Evolutionary conservation across 345 rosid species (phyloP), one percentile per base, ranked within the genome.

Genomic region (Hirschfeldia incana): DNA sequence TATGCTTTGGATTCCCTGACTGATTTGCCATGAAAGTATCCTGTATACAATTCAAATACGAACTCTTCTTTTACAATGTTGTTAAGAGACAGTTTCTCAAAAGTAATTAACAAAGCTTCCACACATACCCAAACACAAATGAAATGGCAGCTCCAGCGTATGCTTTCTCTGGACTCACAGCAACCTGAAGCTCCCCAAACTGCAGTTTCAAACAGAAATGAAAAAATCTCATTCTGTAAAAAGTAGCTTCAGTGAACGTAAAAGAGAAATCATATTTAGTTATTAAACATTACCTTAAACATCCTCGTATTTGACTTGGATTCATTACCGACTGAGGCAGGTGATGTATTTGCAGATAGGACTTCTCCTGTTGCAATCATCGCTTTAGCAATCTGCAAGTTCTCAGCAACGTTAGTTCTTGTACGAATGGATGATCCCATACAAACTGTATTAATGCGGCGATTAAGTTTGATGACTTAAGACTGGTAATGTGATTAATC

Each of bases 111-210:
- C 8, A 3, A 73, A 53, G 32, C 42, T 64, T 46, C 21, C 5
- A 65, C 37, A 83, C 67, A 80, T 90, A 90, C 98, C 96, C 97
- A 59, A 87, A 92, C 55, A 82, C 86, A 72, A 89, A 64, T 62
- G 87, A 88, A 51, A 94, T 87, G 7, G 80, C 85, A 65, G 95
- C 94, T 61, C 98, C 98, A 1, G 84, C 81, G 76, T 88, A 86
- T 57, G 97, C 97, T 80, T 87, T 90, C 76, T 80, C 82, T 5
- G 92, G 87, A 66, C 88, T 94, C 74, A 89, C 77, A 76, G 87
- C 94, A 73, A 94, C 89, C 78, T 94, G 97, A 81, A 92, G 97
- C 0, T 91, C 94, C 83, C 98, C 98, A 85, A 91, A 94, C 98
- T 94, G 83, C 84, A 85, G 30, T 71, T 13, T 28, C 13, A 58